Base-by-base conservation (phyloP, 2,329 filamentous ascomycete species). In the Penicillium decumbens region DNA sequence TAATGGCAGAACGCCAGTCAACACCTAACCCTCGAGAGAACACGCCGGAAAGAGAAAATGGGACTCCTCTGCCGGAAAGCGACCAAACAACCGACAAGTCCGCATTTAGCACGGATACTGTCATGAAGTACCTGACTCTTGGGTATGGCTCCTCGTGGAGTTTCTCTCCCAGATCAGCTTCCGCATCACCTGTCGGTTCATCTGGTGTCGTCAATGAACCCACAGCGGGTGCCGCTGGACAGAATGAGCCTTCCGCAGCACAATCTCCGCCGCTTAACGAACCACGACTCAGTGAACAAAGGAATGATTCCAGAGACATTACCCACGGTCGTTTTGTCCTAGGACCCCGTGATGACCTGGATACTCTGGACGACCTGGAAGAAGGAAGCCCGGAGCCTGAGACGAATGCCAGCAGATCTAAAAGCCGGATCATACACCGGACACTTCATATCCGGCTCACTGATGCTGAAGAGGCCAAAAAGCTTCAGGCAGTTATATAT, bases 91-190 rank as follows among this genome's bases (percentile, higher is more conserved):
- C 56, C 38, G 65, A 69, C 10, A 60, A 61, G 38, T 58, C 62
- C 15, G 53, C 61, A 3, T 71, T 72, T 55, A 68, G 65, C 23
- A 66, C 73, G 3, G 74, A 76, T 7, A 73, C 66, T 2, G 65
- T 77, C 49, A 73, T 77, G 63, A 78, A 76, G 54, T 74, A 76
- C 54, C 63, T 78, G 28, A 77, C 74, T 20, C 61, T 77, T 20
- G 75, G 75, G 7, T 78, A 78, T 61, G 74, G 75, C 13, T 74
- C 75, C 3, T 63, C 69, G 15, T 78, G 75, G 75, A 68, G 71
- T 15, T 62, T 73, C 43, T 66, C 70, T 25, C 63, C 67, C 10
- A 68, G 61, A 42, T 60, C 57, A 9, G 45, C 58, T 30, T 56
- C 58, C 12, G 49, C 62, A 3, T 57, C 64, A 47, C 56, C 66